Base-by-base conservation (phyloP, 2,329 filamentous ascomycete species). In the Verticillium alfalfae region DNA sequence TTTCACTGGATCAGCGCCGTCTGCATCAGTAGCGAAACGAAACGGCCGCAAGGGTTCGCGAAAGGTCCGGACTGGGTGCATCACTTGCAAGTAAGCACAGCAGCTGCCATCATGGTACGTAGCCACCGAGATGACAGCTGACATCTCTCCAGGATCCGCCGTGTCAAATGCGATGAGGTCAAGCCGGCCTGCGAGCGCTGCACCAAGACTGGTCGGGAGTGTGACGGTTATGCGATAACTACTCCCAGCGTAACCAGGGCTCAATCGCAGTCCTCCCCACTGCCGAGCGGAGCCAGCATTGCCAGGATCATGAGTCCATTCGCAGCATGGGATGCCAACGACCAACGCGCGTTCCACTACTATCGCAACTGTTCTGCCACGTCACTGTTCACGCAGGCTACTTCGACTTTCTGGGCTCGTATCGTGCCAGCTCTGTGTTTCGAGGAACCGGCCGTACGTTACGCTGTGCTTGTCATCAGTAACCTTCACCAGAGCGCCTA, bases 91-190 rank as follows among this genome's bases (percentile, higher is more conserved):
- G 81, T 58, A 36, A 49, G 57, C 49, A 10, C n/a, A 26, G n/a
- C 36, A 5, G 34, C 6, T 10, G 45, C 8, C 45, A 3, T 3
- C 5, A n/a, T 10, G 18, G 10, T 31, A 31, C 26, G 26, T 18
- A 26, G 9, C 18, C 36, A 37, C 9, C 18, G 7, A 10, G n/a
- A 5, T 12, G n/a, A 10, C 3, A n/a, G 45, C 45, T 52, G 18
- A 52, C 8, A 22, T 4, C n/a, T 38, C 7, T 12, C 26, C 60
- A 84, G 82, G 70, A 78, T 82, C 37, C 80, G 83, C 58, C 81
- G 82, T 61, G 79, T 85, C 60, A 85, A 85, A 69, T 86, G 83
- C 68, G 83, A 84, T 64, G 83, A 86, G 70, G 72, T 70, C 18
- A 84, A 81, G 61, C 83, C 83, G 1, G 73, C 70, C 45, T 87